Percentiles rank a stretch among this genome's conserved stretches.
Conservation (phyloP, 1,284 basidiomycete species). For the Tilletiopsis washingtonensis region DNA sequence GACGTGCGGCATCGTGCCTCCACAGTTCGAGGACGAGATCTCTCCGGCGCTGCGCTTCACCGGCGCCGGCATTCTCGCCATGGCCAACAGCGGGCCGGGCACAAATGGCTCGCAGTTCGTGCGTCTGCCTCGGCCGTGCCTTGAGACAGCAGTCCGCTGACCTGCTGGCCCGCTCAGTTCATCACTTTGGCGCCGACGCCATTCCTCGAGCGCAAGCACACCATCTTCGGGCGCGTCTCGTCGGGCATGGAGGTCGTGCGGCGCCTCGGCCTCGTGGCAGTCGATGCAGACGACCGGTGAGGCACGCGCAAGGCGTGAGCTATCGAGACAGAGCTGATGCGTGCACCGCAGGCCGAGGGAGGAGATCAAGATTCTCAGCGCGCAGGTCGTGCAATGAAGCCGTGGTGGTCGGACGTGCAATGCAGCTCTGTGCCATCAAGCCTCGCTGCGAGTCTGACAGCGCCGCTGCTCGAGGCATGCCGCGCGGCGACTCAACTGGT, state of each 20-base stretch:
- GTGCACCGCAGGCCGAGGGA: not conserved
- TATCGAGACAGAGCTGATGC: not conserved
- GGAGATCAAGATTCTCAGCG: not conserved
- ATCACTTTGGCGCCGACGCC: slow-evolving; percentile 67
- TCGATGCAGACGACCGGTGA: not conserved
- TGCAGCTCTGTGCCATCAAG: too few species aligned
- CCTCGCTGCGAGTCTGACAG: too few species aligned
- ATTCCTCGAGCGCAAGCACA: slow-evolving; percentile 73
- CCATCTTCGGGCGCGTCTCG: slow-evolving; percentile 60
- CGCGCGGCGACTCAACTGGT: too few species aligned
- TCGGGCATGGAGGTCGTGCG: slow-evolving; percentile 59
- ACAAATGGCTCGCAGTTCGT: slow-evolving; percentile 34
- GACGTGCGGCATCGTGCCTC: not conserved
- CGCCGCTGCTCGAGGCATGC: too few species aligned
- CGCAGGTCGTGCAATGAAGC: too few species aligned
- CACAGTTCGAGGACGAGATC: slow-evolving; percentile 12
- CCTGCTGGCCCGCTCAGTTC: too few species aligned
- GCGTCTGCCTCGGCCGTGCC: too few species aligned
- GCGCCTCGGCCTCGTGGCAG: slow-evolving; percentile 36
- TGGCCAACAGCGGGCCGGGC: slow-evolving; percentile 27
- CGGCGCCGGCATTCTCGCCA: slow-evolving; percentile 26
- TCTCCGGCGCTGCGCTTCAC: slow-evolving; percentile 18
- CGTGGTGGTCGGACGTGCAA: too few species aligned
- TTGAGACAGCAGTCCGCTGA: too few species aligned
- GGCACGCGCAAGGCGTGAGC: not conserved